Evolutionary conservation across 2,329 filamentous ascomycete genomes (phyloP), one percentile per base, ranked within the genome.

Genomic region (Westerdykella sp.): DNA sequence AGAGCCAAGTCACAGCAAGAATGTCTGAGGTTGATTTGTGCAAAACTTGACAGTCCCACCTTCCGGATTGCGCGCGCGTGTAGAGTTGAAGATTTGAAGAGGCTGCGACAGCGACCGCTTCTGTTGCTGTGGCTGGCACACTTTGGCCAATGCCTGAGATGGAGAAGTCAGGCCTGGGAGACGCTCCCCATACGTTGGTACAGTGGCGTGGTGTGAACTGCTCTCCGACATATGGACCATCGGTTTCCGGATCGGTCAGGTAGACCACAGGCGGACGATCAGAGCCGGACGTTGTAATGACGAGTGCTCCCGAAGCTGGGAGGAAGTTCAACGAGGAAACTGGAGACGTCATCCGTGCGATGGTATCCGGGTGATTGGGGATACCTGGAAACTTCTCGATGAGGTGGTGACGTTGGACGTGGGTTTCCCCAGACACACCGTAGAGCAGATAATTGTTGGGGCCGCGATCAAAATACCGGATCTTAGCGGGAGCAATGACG

Each of bases 1-100:
- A 56, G 2, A 67, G 48, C 66, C 66, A 70, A 15, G 59, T 51
- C 4, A 69, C 34, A 0, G 65, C 50, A 7, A 66, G 50, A 11
- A 67, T 49, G 32, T 69, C 64, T 5, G 56, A 49, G 0, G 46
- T n/a, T 6, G 44, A 34, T n/a, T 51, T 31, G 1, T 53, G 37
- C 0, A 38, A 37, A 1, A 41, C 49, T 4, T 40, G 30, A 14
- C 32, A 35, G 43, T 59, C 45, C 60, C 56, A 67, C 7, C 40
- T 37, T 30, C 54, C 59, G 16, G 44, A 34, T 28, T 42, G 42
- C 7, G 47, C 48, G 18, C 59, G 51, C 1, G 49, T 55, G 28
- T 60, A 56, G 6, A 65, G 39, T 2, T 57, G 45, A 6, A 67
- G 42, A 2, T 53, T 52, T 9, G 40, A 50, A 2, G 56, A 60